Conservation (phyloP, 2,329 filamentous ascomycete genomes). For the Phyllosticta ampelicida region DNA sequence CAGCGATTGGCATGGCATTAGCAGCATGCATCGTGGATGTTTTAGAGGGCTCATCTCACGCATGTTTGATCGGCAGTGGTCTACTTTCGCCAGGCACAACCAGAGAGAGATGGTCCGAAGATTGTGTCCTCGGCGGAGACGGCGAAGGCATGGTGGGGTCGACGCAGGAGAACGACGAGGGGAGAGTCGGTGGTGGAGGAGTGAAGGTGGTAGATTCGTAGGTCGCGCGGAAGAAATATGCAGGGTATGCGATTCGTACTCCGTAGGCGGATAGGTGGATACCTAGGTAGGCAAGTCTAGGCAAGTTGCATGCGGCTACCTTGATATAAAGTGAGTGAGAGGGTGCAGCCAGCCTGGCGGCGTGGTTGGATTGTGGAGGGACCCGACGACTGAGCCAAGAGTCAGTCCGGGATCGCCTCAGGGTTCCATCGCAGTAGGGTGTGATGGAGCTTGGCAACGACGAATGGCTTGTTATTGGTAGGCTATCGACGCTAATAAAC, state of each 20-base stretch:
- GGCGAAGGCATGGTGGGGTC: conserved; percentile 10
- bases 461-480: no score
- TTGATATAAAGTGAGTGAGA: no score
- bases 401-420: no score
- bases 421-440: no score
- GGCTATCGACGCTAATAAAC: no score
- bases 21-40: background rate
- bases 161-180: conserved; percentile 9
- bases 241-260: background rate
- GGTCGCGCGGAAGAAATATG: background rate
- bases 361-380: no score
- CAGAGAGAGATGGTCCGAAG: conserved; percentile 38
- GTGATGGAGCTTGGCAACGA: no score
- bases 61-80: conserved; percentile 38
- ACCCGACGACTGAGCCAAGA: no score
- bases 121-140: conserved; percentile 24
- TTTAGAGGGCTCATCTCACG: conserved; percentile 27
- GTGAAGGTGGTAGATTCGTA: background rate
- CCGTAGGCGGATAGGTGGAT: background rate
- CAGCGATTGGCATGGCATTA: background rate
- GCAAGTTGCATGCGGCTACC: background rate
- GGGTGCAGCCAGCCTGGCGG: no score
- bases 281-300: no score
- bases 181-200: no score
- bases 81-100: conserved; percentile 33